phyloP scores from a whole-genome alignment of 805 yeast species.

The Pichia paraexigua region DNA sequence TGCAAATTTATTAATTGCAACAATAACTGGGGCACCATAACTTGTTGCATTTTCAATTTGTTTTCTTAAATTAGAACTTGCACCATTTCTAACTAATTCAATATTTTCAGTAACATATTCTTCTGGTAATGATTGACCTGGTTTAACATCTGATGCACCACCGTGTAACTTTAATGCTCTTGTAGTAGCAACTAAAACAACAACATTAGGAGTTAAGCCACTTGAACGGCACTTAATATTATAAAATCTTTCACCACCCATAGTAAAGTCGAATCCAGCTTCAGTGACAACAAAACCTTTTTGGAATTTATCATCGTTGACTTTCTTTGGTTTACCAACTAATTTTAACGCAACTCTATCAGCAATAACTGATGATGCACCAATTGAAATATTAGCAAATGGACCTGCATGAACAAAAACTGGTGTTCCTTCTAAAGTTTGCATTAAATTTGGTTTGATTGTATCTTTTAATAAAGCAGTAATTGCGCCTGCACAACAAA shows the following conservation, averaged over 20 bases:
- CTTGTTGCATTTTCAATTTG: constrained; percentile 66
- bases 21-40: constrained; percentile 73
- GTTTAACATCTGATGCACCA: constrained; percentile 83
- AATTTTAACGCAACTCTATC: constrained; percentile 75
- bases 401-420: constrained; percentile 87
- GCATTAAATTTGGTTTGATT: constrained; percentile 80
- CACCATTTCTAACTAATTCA: constrained; percentile 60
- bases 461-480: constrained; percentile 78
- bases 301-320: constrained; percentile 26
- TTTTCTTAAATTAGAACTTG: constrained; percentile 60
- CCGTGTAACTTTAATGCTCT: constrained; percentile 83
- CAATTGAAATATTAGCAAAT: constrained; percentile 80
- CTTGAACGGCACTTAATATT: constrained; percentile 77
- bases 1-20: constrained; percentile 73
- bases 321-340: constrained; percentile 42
- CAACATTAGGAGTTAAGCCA: constrained; percentile 71
- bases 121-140: constrained; percentile 71
- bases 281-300: constrained; percentile 78
- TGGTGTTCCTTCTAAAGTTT: constrained; percentile 82
- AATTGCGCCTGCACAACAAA: constrained; percentile 81
- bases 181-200: constrained; percentile 76
- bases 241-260: constrained; percentile 86
- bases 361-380: constrained; percentile 78
- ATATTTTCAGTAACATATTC: constrained; percentile 67
- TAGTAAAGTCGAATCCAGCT: constrained; percentile 85